Evolutionary conservation across 2,329 filamentous ascomycete species (phyloP), one percentile per base, ranked within the genome.

Genomic region (Curvularia verruculosa): DNA sequence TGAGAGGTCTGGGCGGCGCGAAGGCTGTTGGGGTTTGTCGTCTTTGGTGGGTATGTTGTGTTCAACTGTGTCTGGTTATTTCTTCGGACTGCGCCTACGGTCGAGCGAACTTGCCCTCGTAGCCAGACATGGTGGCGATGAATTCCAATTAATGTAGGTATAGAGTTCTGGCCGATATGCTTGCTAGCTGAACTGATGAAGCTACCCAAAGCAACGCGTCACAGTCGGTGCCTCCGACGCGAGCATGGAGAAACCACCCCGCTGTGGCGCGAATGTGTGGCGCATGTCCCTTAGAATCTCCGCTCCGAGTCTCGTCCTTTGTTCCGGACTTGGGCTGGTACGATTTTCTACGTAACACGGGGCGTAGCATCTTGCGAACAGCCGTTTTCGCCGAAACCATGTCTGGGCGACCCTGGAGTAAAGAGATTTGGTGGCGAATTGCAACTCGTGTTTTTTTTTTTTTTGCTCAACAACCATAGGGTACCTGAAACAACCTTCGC

Each of bases 1-100:
- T 39, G 83, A 85, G 39, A 88, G 82, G 71, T 89, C 86, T 26
- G 86, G 86, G 49, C 85, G 83, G 61, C 84, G 84, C 52, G 77
- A 76, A 31, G 75, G 74, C 18, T 76, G 75, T 60, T 70, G 69
- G 51, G 73, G 63, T 54, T 70, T 73, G 55, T 70, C 56, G 21
- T 77, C 67, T 37, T 77, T 70, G 47, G 73, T 63, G 49, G 76
- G 66, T 64, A 82, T 80, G 70, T 78, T 79, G 72, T 83, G 81
- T 67, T 83, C 81, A 48, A 81, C 81, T 83, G 67, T 44, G 40
- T 31, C n/a, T 24, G 15, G 61, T 70, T 53, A 70, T 45, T n/a
- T 49, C 44, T 49, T 54, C 67, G 56, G 10, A 62, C 58, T 57
- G 7, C 31, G 7, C 51, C 26, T 36, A n/a, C 21, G 43, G 10